A percentile compares a stretch with the other conserved stretches of the same genome.
Conservation (phyloP, 1,284 basidiomycete genomes). For the Trametes pubescens region DNA sequence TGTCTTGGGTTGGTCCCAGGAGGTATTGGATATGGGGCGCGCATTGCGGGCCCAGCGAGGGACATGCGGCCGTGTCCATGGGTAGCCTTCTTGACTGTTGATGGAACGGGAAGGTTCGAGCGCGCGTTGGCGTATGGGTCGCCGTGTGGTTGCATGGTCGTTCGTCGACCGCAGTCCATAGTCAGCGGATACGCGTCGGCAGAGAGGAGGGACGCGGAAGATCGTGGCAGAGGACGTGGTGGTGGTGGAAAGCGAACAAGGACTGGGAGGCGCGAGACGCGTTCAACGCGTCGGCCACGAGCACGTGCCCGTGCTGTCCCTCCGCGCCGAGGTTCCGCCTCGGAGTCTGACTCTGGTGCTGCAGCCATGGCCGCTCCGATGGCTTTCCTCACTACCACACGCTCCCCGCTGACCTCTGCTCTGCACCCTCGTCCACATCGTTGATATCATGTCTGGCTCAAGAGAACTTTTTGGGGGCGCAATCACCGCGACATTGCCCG, state of each 20-base stretch:
- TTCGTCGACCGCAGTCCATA: constrained; percentile 60
- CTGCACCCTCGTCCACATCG: constrained; percentile 5
- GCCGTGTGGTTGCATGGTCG: constrained; percentile 61
- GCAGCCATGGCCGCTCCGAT: constrained; percentile 2
- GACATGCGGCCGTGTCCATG: constrained; percentile 65
- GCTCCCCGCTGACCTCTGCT: not conserved
- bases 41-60: constrained; percentile 69
- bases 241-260: constrained; percentile 26
- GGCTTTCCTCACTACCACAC: not conserved
- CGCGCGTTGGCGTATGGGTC: constrained; percentile 62
- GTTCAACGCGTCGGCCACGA: constrained; percentile 36
- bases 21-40: constrained; percentile 59
- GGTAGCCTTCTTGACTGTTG: constrained; percentile 71
- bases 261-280: constrained; percentile 26
- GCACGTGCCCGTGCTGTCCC: constrained; percentile 33
- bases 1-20: constrained; percentile 66
- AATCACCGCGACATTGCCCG: constrained; percentile 71
- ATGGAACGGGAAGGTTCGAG: constrained; percentile 54
- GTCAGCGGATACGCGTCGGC: constrained; percentile 5
- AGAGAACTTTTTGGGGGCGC: constrained; percentile 81
- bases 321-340: constrained; percentile 18
- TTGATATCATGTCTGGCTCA: constrained; percentile 33
- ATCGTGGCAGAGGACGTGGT: constrained; percentile 11
- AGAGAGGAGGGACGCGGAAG: not conserved
- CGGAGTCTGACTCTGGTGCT: not conserved